Base-by-base conservation (phyloP, 2,329 filamentous ascomycete species). In the Fusarium neocosmosporiellum region DNA sequence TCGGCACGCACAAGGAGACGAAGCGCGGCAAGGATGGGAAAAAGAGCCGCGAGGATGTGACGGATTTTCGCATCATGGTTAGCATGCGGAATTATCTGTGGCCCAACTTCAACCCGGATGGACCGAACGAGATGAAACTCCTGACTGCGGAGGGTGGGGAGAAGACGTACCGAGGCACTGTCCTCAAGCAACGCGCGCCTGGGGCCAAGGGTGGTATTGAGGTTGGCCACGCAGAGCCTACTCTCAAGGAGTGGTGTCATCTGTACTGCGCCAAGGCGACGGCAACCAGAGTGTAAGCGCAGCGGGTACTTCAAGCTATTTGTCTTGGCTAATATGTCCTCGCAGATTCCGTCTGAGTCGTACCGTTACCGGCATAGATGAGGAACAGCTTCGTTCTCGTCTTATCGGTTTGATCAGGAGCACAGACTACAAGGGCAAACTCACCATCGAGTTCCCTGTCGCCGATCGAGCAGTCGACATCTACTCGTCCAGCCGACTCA, bases 381-480 rank as follows among this genome's bases (percentile, higher is more conserved):
- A 72, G 22, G 2, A 36, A 7, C 0, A 27, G 0, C 48, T 75
- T 10, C 59, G 50, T 5, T 37, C 37, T 10, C 48, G 55, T 18
- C 50, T 75, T 2, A 18, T 7, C 4, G 27, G 37, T 0, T 24
- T 59, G 7, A 53, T 75, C 48, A 61, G 73, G 27, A 63, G 59
- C 10, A 75, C 69, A n/a, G 75, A 75, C 66, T 75, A 75, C 41
- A 72, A 55, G 34, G 73, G 73, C 6, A 46, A 60, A 2, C 65
- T 75, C 11, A 20, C 39, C 2, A 65, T 75, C 1, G 69, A 75
- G 13, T 71, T 75, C 20, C 73, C 74, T 0, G 66, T 75, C 0
- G 74, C 69, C 0, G 71, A 76, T 8, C 70, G 74, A 27, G 73
- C 74, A 29, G 73, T 75, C 6, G 74, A 75, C 14, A 75, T 75